Evolutionary conservation across 2,329 filamentous ascomycete genomes (phyloP).

Genomic region (Camptophora hylomeconis): DNA sequence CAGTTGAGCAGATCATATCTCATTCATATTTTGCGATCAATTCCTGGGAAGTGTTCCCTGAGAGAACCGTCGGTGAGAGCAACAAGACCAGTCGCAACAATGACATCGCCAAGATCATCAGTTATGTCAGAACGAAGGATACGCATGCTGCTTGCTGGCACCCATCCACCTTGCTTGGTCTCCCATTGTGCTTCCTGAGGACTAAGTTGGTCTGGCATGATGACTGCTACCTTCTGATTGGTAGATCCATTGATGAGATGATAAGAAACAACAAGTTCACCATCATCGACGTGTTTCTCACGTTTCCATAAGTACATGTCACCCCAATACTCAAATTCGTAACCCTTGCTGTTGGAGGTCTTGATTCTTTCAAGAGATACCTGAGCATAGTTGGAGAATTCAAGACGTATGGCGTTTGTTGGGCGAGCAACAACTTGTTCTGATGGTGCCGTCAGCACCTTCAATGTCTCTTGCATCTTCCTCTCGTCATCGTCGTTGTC

Average conservation of each 20-base stretch:
- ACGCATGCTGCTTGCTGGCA: constrained; percentile 83
- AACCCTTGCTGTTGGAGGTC: constrained; percentile 58
- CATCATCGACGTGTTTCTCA: constrained; percentile 53
- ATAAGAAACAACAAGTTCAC: constrained; percentile 55
- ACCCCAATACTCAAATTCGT: constrained; percentile 93
- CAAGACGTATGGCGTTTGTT: constrained; percentile 72
- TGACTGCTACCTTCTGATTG: constrained; percentile 60
- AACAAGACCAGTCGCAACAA: constrained; percentile 80
- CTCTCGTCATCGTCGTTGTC: constrained; percentile 25
- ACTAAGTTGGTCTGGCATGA: constrained; percentile 67
- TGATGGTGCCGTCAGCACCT: too few species aligned
- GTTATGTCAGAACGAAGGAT: constrained; percentile 65
- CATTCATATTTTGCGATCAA: too few species aligned
- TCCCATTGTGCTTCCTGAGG: constrained; percentile 59
- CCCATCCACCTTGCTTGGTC: constrained; percentile 68
- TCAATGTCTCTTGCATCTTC: constrained; percentile 8
- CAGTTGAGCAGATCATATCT: too few species aligned
- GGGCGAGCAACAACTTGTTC: too few species aligned
- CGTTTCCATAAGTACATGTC: constrained; percentile 74
- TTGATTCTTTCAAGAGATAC: constrained; percentile 57
- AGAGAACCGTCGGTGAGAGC: constrained; percentile 82
- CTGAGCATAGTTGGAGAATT: constrained; percentile 95
- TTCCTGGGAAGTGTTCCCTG: too few species aligned
- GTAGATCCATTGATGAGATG: constrained; percentile 61
- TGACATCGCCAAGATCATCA: constrained; percentile 45